phyloP scores from a whole-genome alignment of 495 filamentous ascomycete genomes.

The Aspergillus avenaceus region DNA sequence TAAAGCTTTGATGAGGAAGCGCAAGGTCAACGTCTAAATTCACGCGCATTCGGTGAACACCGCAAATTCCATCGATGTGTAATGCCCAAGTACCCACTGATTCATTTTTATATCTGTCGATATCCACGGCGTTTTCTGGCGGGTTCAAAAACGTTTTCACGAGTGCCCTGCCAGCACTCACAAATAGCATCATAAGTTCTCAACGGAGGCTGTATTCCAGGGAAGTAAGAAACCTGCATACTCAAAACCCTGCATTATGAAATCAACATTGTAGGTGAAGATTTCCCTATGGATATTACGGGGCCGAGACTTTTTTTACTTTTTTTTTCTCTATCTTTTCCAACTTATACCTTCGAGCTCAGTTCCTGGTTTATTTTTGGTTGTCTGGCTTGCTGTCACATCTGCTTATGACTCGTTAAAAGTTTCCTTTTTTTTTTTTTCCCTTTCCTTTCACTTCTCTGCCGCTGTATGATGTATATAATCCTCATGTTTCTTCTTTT shows the following conservation, averaged over 20 bases:
- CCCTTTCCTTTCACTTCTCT: constrained; percentile 5
- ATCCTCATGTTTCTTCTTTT: no score
- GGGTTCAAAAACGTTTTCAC: constrained; percentile 38
- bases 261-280: no score
- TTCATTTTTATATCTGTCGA: constrained; percentile 29
- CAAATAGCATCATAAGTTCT: constrained; percentile 6
- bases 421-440: background rate
- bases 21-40: constrained; percentile 45
- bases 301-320: no score
- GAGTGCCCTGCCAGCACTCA: constrained; percentile 11
- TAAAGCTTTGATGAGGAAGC: constrained; percentile 64
- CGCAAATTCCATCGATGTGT: constrained; percentile 11
- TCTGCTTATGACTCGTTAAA: no score
- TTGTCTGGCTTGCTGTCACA: no score
- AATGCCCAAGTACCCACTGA: constrained; percentile 20
- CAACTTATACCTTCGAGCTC: no score
- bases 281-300: no score
- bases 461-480: background rate
- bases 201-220: no score
- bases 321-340: no score
- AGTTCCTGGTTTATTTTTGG: no score
- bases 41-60: constrained; percentile 16
- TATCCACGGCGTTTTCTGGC: constrained; percentile 48
- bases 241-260: no score
- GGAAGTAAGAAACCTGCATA: no score